Percentiles rank a stretch among this genome's conserved stretches.
Evolutionary conservation across 345 rosid genomes (phyloP).

Genomic region (Raphanus sativus): DNA sequence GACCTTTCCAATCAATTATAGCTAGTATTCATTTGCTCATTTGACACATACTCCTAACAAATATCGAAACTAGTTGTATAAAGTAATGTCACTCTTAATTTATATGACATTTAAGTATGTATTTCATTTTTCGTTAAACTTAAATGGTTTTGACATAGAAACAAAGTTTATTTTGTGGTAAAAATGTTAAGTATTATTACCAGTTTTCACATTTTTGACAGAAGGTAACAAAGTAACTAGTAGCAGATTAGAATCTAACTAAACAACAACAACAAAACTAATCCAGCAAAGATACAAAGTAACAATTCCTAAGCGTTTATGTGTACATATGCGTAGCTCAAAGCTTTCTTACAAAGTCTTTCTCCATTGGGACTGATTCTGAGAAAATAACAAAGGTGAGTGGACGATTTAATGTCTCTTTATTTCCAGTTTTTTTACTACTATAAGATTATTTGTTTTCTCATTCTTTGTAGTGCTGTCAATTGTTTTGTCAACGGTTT

Average conservation of each 20-base stretch:
- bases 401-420: neutral
- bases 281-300: neutral
- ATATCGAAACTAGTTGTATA: slow-evolving; percentile 13
- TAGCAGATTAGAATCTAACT: no score
- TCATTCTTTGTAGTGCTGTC: neutral
- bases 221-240: no score
- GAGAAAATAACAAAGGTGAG: neutral
- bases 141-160: neutral
- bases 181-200: no score
- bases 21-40: neutral
- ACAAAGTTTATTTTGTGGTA: neutral
- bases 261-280: neutral
- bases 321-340: neutral
- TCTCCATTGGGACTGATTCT: no score
- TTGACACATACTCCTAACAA: slow-evolving; percentile 31
- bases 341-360: neutral
- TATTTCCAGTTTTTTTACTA: neutral
- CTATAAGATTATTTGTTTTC: neutral
- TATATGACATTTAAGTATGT: neutral
- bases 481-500: slow-evolving; percentile 37
- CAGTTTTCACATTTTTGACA: no score
- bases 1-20: slow-evolving; percentile 3
- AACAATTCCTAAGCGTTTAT: neutral
- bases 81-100: slow-evolving; percentile 11
- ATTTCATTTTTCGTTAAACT: neutral